phyloP scores from a whole-genome alignment of 352 stramenopile species.

The Globisporangium lucens region DNA sequence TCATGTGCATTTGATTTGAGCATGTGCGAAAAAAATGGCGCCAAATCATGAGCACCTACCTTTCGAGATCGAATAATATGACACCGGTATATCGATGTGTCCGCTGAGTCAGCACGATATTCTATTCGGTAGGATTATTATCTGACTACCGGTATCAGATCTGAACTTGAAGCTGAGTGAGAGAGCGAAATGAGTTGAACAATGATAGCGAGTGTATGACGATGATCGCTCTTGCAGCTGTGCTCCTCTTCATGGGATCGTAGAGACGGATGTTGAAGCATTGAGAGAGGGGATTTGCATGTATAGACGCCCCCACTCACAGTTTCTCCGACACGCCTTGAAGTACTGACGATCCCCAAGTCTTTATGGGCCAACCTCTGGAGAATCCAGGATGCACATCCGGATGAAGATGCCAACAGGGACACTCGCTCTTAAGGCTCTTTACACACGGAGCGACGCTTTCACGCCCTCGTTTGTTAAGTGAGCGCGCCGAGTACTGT shows the following conservation, averaged over 20 bases:
- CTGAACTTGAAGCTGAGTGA: neutral
- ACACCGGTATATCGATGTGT: neutral
- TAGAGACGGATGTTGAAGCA: neutral
- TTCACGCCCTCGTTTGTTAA: neutral
- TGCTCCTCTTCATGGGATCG: neutral
- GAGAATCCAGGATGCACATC: neutral
- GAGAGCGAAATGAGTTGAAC: neutral
- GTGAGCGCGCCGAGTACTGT: neutral
- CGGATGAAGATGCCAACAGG: neutral
- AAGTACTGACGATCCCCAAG: neutral
- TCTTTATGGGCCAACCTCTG: neutral
- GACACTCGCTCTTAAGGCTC: neutral
- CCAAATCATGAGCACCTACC: neutral
- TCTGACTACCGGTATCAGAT: neutral
- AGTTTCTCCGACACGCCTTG: neutral
- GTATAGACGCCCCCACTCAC: neutral
- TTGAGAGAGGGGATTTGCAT: neutral
- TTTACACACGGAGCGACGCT: neutral
- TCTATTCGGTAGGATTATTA: neutral
- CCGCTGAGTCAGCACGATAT: neutral
- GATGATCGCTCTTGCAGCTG: neutral
- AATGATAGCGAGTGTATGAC: neutral
- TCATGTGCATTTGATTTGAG: no score
- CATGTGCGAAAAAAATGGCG: no score
- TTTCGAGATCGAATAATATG: neutral